Base-by-base conservation (phyloP, 257 asterid species). In the Nicotiana obtusifolia region DNA sequence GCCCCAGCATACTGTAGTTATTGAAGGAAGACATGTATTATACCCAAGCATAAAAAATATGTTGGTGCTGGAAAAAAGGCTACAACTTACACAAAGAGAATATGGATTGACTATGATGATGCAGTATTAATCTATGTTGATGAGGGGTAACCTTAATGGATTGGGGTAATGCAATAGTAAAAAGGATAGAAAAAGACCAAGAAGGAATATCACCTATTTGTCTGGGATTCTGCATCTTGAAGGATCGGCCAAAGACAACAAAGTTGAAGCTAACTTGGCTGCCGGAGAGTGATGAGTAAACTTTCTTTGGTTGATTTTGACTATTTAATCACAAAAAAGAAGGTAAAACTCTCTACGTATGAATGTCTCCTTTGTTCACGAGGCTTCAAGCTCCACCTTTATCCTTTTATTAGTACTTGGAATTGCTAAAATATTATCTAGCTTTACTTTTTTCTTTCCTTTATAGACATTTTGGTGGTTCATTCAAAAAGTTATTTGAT, bases 211-310 rank as follows among this genome's bases (percentile, higher is more conserved):
- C 47, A 89, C 94, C 4, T 89, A 90, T 87, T 87, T 95, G 53
- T 85, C 77, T 15, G 99, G 99, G 71, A 94, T 90, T 59, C 87
- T 95, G 86, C 90, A 93, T 87, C 98, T 95, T 7, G 95, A 92
- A 86, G 99, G 99, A 66, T 88, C 92, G 71, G 94, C 93, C 13
- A 95, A 93, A 93, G 28, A 92, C 89, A 61, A 95, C 99, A 33
- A 95, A 95, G 91, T 81, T 95, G 94, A 95, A 95, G 88, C 97
- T 95, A 37, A 93, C 98, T 33, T 95, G 98, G 97, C 89, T 95
- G 82, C 80, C 98, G 5, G 97, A 93, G 78, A 82, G 86, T 49
- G 88, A 80, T 41, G 97, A 95, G 84, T 71, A 84, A 80, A 9
- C 90, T 95, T 80, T 84, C 89, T 20, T 84, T 95, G 84, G 91